Evolutionary conservation across 176 grass and related monocot genomes (phyloP), one percentile per base, ranked within the genome.

Genomic region (Juncus effusus): DNA sequence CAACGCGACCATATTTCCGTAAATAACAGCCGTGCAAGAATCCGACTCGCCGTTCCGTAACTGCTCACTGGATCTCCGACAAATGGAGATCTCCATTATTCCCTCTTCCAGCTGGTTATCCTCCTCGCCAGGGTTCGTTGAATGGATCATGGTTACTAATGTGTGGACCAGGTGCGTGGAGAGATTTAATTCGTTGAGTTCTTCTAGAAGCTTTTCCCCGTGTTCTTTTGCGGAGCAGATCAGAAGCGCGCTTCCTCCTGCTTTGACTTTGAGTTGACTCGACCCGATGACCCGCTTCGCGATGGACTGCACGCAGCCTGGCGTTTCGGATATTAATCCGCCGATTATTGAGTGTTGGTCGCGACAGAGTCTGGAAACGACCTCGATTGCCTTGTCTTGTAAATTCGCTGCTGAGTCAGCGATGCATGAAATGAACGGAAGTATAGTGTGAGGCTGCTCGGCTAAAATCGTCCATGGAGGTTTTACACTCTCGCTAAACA

Each of bases 301-400:
- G 57, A 94, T 77, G 59, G 95, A 90, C 51, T 77, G 72, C 63
- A 90, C 38, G 59, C 95, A 99, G 68, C 78, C 85, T 64, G 86
- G 61, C 9, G 70, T 89, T 85, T 87, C 83, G 78, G 89, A 87
- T 64, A 99, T 73, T 51, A 94, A 76, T 70, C 83, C 86, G 80
- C 95, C 89, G 56, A 99, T 71, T 80, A 90, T 65, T 81, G 78
- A 76, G 77, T 81, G 86, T 53, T 94, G 95, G 63, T 87, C 79
- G 2, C 65, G 73, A 84, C 89, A 94, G 49, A 99, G 89, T 64
- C 78, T 97, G 63, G 88, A 84, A 61, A 86, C 67, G 72, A 97
- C 75, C 74, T 97, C 94, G 77, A 97, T 86, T 60, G 88, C 88
- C 84, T 93, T 93, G 79, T 97, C 94, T 93, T 97, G 94, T 61